Evolutionary conservation across 2,329 filamentous ascomycete species (phyloP).

Genomic region (Phyllosticta citriasiana): DNA sequence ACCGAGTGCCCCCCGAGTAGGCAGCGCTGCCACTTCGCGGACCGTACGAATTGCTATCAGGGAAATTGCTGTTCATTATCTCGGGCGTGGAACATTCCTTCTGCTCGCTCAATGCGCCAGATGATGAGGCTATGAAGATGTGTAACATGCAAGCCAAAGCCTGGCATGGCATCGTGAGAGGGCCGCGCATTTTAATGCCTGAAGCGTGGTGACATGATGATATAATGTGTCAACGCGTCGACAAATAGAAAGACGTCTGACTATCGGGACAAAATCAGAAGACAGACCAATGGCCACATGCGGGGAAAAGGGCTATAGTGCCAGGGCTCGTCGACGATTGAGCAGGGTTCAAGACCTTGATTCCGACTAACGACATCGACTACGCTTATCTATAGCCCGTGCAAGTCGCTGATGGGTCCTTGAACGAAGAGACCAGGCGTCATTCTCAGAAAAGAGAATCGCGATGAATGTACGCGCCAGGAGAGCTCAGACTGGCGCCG

Average conservation of each 20-base stretch:
- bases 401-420: not conserved
- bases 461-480: not conserved
- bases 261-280: not conserved
- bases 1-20: slow-evolving; percentile 20
- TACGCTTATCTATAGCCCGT: not conserved
- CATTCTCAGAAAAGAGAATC: not conserved
- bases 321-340: not conserved
- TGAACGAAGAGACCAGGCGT: not conserved
- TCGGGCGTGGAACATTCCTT: not conserved
- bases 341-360: not conserved
- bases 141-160: not conserved
- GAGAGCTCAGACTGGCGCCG: not conserved
- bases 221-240: not conserved
- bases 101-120: not conserved
- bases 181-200: not conserved
- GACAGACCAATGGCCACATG: not conserved
- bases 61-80: not conserved
- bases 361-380: not conserved
- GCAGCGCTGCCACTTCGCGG: slow-evolving; percentile 19
- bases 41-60: slow-evolving; percentile 9
- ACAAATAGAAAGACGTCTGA: not conserved
- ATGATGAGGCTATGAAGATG: not conserved
- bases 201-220: not conserved
- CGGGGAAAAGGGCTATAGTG: not conserved
- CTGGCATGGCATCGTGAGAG: not conserved